A percentile compares a stretch with the other conserved stretches of the same genome.
Conservation (phyloP, 495 filamentous ascomycete genomes). For the Amniculicola lignicola region DNA sequence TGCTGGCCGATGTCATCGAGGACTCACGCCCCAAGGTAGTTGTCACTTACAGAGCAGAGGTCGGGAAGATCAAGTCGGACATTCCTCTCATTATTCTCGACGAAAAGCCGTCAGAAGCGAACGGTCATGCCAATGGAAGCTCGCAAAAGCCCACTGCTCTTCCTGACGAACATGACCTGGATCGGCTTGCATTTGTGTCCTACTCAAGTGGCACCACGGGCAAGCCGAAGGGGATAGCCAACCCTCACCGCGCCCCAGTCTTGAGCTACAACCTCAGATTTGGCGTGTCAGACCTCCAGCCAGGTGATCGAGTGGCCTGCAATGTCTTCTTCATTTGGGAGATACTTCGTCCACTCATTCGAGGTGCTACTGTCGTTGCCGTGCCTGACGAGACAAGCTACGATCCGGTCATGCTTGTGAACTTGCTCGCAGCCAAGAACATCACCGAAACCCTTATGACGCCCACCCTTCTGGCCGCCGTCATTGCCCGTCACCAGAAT, state of each 20-base stretch:
- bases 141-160: conserved; percentile 44
- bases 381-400: conserved; percentile 68
- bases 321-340: conserved; percentile 77
- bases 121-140: conserved; percentile 38
- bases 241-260: conserved; percentile 63
- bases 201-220: conserved; percentile 68
- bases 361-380: conserved; percentile 63
- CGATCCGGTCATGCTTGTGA: conserved; percentile 63
- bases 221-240: conserved; percentile 67
- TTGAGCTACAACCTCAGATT: conserved; percentile 65
- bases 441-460: conserved; percentile 73
- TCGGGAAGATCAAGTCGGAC: conserved; percentile 54
- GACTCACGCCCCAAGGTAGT: conserved; percentile 62
- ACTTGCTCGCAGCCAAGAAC: conserved; percentile 54
- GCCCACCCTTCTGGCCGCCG: conserved; percentile 64
- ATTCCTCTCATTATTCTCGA: conserved; percentile 52
- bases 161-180: conserved; percentile 58
- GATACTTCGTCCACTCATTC: conserved; percentile 64
- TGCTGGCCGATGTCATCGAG: conserved; percentile 63
- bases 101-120: conserved; percentile 25
- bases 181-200: conserved; percentile 58
- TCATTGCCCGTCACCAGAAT: conserved; percentile 58
- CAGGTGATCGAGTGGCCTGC: conserved; percentile 65
- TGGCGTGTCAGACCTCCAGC: conserved; percentile 56
- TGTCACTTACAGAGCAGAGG: conserved; percentile 56